Percentiles rank a stretch among this genome's conserved stretches.
Evolutionary conservation across 257 asterid genomes (phyloP).

Genomic region (Verbascum thapsus): DNA sequence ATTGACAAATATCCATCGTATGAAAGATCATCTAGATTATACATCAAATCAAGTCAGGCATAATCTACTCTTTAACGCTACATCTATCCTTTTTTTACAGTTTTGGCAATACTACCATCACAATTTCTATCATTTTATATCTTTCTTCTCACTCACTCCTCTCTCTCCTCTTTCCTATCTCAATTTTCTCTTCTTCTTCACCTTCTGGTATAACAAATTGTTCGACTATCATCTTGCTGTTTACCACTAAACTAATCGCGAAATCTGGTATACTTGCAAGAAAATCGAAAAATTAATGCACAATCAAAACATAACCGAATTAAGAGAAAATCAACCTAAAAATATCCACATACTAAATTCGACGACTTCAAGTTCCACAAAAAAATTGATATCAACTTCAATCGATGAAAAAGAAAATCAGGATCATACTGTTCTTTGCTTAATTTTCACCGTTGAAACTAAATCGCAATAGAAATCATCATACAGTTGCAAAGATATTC

Average conservation of each 20-base stretch:
- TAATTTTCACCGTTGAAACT: not conserved
- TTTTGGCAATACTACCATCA: not conserved
- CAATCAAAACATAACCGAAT: too few relatives aligned
- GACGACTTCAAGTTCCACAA: conserved; percentile 13
- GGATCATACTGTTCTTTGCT: not conserved
- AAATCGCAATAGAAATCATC: not conserved
- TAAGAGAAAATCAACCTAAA: not conserved
- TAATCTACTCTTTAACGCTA: not conserved
- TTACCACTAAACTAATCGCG: not conserved
- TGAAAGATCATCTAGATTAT: not conserved
- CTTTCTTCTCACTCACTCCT: not conserved
- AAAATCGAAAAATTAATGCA: conserved; percentile 19
- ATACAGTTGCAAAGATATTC: not conserved
- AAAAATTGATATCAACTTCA: not conserved
- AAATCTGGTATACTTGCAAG: not conserved
- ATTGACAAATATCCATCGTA: conserved; percentile 13
- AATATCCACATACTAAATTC: not conserved
- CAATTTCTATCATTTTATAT: not conserved
- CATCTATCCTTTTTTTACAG: conserved; percentile 6
- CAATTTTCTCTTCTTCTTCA: not conserved
- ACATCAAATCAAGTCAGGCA: conserved; percentile 13
- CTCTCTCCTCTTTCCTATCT: not conserved
- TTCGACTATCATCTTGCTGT: not conserved
- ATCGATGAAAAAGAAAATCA: too few relatives aligned
- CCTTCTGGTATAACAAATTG: not conserved